phyloP scores from a whole-genome alignment of 2,329 filamentous ascomycete genomes.

The Aspergillus piperis region DNA sequence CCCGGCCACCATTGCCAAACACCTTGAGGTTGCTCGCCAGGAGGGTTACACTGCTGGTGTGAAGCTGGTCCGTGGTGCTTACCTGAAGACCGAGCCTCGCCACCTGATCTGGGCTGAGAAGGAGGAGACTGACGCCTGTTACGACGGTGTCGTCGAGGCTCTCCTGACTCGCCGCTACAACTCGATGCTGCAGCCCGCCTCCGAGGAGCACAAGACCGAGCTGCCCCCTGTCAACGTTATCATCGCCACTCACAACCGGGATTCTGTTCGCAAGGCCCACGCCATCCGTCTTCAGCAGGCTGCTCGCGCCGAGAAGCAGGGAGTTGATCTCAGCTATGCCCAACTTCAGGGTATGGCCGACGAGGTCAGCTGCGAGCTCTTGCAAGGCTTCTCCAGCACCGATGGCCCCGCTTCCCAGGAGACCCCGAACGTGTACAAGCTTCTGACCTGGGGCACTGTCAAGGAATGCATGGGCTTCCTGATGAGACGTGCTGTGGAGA shows the following conservation, averaged over 20 bases:
- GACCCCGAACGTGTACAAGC: conserved; percentile 58
- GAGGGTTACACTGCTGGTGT: conserved; percentile 55
- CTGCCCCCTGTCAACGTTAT: conserved; percentile 53
- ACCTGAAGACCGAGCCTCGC: conserved; percentile 52
- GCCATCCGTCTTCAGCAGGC: conserved; percentile 49
- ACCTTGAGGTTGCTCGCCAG: conserved; percentile 48
- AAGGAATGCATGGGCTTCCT: conserved; percentile 62
- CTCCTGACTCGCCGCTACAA: conserved; percentile 63
- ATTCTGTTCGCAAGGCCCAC: conserved; percentile 56
- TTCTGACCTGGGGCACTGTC: conserved; percentile 61
- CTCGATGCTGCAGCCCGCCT: conserved; percentile 50
- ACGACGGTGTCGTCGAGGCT: conserved; percentile 58
- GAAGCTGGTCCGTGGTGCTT: conserved; percentile 57
- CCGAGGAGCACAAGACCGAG: conserved; percentile 38
- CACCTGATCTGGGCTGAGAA: conserved; percentile 50
- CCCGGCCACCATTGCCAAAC: conserved; percentile 46
- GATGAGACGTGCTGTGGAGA: conserved; percentile 70
- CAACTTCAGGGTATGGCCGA: conserved; percentile 97
- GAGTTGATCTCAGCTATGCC: conserved; percentile 61
- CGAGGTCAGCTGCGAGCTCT: conserved; percentile 69
- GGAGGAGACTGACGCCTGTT: conserved; percentile 52
- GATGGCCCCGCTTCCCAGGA: conserved; percentile 31
- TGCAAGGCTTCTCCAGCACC: conserved; percentile 45
- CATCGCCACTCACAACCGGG: conserved; percentile 61
- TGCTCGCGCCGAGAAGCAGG: conserved; percentile 42